Conservation (phyloP, 306 rosid species). For the Crotalaria pallida region DNA sequence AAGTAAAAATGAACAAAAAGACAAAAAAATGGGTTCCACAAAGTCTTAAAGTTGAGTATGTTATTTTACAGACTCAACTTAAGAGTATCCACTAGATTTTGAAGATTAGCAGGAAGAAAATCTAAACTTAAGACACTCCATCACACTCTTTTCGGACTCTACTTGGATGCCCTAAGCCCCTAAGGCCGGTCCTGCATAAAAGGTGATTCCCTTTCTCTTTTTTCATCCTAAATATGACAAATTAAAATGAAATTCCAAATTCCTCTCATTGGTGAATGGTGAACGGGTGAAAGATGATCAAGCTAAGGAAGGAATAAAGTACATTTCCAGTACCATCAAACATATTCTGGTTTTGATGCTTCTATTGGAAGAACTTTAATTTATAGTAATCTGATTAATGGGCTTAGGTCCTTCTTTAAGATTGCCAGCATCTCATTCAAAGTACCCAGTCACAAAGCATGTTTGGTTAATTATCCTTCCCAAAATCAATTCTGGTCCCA, state of each 20-base stretch:
- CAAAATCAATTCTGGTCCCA: no score
- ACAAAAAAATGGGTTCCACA: no score
- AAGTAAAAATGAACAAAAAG: no score
- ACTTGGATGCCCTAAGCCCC: no score
- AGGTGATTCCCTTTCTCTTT: slow-evolving; percentile 29
- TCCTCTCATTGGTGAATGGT: neutral
- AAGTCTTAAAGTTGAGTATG: no score
- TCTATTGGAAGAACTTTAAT: slow-evolving; percentile 17
- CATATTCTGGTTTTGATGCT: slow-evolving; percentile 43
- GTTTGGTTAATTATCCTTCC: no score
- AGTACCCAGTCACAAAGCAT: neutral
- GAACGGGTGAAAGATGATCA: slow-evolving; percentile 25
- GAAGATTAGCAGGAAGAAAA: no score
- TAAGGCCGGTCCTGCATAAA: no score
- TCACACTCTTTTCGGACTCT: no score
- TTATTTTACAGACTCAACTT: no score
- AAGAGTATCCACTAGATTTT: no score
- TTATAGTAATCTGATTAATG: neutral
- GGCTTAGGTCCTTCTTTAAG: slow-evolving; percentile 11
- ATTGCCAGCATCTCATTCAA: slow-evolving; percentile 12
- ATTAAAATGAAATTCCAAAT: slow-evolving; percentile 1
- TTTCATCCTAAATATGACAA: slow-evolving; percentile 8
- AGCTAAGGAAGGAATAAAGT: slow-evolving; percentile 68
- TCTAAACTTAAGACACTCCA: no score
- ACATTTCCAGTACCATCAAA: slow-evolving; percentile 41